Percentiles rank a stretch among this genome's conserved stretches.
Conservation (phyloP, 257 asterid genomes). For the Nicotiana undulata region DNA sequence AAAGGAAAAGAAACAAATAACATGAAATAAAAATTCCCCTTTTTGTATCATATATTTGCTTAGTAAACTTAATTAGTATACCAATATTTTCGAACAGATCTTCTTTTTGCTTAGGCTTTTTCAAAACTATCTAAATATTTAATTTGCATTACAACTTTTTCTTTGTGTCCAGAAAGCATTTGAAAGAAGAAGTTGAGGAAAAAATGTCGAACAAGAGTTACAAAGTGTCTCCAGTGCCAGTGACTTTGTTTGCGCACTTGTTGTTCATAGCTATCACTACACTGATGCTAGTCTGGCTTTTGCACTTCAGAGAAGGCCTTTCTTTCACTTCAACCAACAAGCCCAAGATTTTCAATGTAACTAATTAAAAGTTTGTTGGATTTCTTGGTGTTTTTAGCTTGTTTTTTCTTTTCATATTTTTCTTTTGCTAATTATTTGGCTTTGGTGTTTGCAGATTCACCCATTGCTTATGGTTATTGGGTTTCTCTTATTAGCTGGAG, state of each 20-base stretch:
- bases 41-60: neutral
- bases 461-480: conserved; percentile 62
- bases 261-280: conserved; percentile 23
- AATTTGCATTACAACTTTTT: neutral
- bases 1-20: no score
- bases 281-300: conserved; percentile 51
- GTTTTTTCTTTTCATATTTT: neutral
- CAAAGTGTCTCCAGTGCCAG: conserved; percentile 18
- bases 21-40: neutral
- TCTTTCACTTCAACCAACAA: conserved; percentile 35
- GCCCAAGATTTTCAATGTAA: conserved; percentile 51
- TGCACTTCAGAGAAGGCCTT: conserved; percentile 50
- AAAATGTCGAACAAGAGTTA: conserved; percentile 29
- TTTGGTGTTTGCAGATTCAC: conserved; percentile 35
- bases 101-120: neutral
- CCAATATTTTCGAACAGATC: neutral
- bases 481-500: conserved; percentile 40
- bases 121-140: neutral
- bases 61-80: neutral
- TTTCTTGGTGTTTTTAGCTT: no score
- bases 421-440: neutral
- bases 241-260: conserved; percentile 41
- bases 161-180: neutral
- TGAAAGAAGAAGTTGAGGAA: neutral
- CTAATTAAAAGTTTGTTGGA: neutral